A percentile compares a stretch with the other conserved stretches of the same genome.
Conservation (phyloP, 164 flowering plant species). For the Cinnamomum micranthum region DNA sequence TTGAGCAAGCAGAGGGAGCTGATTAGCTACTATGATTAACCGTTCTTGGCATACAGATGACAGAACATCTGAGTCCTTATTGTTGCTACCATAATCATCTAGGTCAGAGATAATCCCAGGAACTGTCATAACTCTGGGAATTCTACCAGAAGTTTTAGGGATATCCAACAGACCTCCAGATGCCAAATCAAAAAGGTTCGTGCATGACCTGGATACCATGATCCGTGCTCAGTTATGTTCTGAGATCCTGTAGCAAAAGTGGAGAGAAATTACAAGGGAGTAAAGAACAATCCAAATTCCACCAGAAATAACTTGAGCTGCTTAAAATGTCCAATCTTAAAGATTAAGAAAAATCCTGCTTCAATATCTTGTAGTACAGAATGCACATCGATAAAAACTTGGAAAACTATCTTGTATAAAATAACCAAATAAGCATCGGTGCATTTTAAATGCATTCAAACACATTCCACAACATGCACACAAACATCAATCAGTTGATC, state of each 20-base stretch:
- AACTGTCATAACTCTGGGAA: constrained; percentile 62
- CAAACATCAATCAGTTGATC: neutral
- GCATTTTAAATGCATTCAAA: neutral
- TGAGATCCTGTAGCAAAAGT: neutral
- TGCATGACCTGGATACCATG: constrained; percentile 62
- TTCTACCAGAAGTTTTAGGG: constrained; percentile 43
- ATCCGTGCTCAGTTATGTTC: neutral
- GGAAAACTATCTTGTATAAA: too few relatives aligned
- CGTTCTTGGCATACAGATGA: constrained; percentile 35
- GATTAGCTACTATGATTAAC: constrained; percentile 70
- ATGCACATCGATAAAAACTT: neutral
- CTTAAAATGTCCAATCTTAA: neutral
- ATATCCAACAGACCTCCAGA: constrained; percentile 50
- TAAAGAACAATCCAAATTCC: neutral
- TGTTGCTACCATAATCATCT: constrained; percentile 35
- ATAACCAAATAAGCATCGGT: neutral
- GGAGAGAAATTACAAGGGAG: neutral
- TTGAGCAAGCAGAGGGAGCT: constrained; percentile 64
- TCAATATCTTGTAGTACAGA: neutral
- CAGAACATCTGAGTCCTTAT: constrained; percentile 41
- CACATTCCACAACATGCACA: neutral
- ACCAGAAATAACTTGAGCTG: neutral
- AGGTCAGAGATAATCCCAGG: constrained; percentile 66
- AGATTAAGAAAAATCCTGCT: neutral
- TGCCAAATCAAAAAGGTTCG: constrained; percentile 53